Evolutionary conservation across 306 rosid species (phyloP).

Genomic region (Corylus avellana): DNA sequence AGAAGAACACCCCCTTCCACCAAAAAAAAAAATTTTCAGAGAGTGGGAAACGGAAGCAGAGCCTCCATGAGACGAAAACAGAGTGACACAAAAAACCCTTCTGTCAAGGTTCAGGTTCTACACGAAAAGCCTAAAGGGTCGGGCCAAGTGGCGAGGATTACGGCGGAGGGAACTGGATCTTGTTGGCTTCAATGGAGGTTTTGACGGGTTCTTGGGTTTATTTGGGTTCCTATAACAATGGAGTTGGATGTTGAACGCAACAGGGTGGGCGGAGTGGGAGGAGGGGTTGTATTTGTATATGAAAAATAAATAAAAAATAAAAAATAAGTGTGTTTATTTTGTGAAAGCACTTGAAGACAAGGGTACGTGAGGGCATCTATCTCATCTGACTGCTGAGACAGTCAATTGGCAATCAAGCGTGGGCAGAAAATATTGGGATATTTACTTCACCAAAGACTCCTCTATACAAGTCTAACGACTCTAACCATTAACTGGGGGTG

Average conservation of each 20-base stretch:
- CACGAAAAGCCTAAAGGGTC: not conserved
- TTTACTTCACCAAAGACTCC: too few relatives aligned
- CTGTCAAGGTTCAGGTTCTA: not conserved
- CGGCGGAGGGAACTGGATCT: not conserved
- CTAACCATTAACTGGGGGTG: too few relatives aligned
- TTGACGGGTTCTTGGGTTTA: conserved; percentile 1
- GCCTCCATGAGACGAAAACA: not conserved
- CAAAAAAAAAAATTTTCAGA: not conserved
- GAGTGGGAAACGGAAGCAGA: not conserved
- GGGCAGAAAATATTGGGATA: not conserved
- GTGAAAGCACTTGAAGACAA: conserved; percentile 11
- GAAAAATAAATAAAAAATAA: too few relatives aligned
- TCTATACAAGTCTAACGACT: too few relatives aligned
- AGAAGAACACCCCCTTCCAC: not conserved
- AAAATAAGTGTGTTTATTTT: too few relatives aligned
- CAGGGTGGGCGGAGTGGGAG: not conserved
- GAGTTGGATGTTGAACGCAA: not conserved
- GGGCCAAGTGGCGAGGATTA: not conserved
- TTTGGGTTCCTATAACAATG: not conserved
- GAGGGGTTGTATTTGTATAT: not conserved
- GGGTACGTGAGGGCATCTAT: conserved; percentile 17
- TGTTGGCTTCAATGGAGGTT: not conserved
- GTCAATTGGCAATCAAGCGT: conserved; percentile 1
- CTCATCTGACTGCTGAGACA: not conserved
- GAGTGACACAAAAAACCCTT: not conserved